Base-by-base conservation (phyloP, 192 early-diverging fungal species). In the Backusella liffmaniae region DNA sequence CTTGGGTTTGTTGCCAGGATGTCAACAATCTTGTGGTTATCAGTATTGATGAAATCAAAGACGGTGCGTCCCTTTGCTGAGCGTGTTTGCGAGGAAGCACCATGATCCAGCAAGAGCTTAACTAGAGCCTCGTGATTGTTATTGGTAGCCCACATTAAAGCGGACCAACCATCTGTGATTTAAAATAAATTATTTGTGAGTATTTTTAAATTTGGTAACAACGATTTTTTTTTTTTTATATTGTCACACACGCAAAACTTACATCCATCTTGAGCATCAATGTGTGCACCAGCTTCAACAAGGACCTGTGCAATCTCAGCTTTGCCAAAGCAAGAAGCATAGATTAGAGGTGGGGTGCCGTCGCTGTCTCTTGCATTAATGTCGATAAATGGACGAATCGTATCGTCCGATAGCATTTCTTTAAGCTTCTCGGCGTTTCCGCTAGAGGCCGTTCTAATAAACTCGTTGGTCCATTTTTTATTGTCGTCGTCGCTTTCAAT, bases 81-180 rank as follows among this genome's bases (percentile, higher is more conserved):
- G 80, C 91, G 90, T 32, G 90, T 84, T 16, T 86, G 80, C 2
- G 92, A 82, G 29, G 87, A 87, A 26, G 95, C 97, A 32, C 95
- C 95, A 59, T 87, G 76, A 67, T 94, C 92, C 71, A 98, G 78
- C 56, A 98, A 86, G 13, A 93, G 79, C 70, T 88, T 86, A 26
- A 95, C 92, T 44, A 95, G 81, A 16, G 89, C 82, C 73, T 91
- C 87, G 81, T 94, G 90, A 79, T 93, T 92, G 75, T 93, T 93
- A 72, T 93, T 91, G 18, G 93, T 90, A 1, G 95, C 95, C 96
- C 96, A 98, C 87, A 95, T 94, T 29, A 98, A 87, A n/a, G 95
- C 90, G 1, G 95, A 93, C 95, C 95, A 98, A 29, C 93, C 92
- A 77, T 90, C 91, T 89, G 78, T 34, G 26, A 41, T 46, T 30